Conservation (phyloP, 768 basidiomycete species). For the Kwoniella bestiolae region DNA sequence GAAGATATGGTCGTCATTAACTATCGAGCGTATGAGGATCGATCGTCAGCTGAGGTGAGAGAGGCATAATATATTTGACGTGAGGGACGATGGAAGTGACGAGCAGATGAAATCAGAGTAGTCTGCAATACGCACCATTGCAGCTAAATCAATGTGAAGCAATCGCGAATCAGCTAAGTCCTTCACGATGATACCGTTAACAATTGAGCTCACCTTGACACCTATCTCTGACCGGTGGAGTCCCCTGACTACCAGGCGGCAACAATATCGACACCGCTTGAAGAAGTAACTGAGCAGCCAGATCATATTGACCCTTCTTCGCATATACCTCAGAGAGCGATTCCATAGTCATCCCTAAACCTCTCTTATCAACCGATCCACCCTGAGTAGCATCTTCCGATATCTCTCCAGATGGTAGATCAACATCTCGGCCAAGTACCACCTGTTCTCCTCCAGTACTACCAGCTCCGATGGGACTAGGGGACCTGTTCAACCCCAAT, state of each 20-base stretch:
- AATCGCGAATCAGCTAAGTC: neutral
- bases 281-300: conserved; percentile 49
- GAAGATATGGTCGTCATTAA: conserved; percentile 56
- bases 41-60: too few relatives aligned
- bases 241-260: conserved; percentile 33
- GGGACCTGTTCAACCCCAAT: conserved; percentile 23
- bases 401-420: conserved; percentile 21
- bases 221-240: conserved; percentile 38
- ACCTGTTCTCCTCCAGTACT: conserved; percentile 15
- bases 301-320: conserved; percentile 42
- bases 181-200: too few relatives aligned
- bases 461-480: neutral
- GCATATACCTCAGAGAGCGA: conserved; percentile 54
- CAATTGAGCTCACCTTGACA: conserved; percentile 52
- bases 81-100: too few relatives aligned
- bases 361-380: conserved; percentile 48
- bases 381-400: conserved; percentile 24
- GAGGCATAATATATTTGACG: too few relatives aligned
- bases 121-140: conserved; percentile 38
- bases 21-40: too few relatives aligned
- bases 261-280: conserved; percentile 54
- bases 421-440: conserved; percentile 39
- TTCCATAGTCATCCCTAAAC: conserved; percentile 56
- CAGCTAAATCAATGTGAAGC: conserved; percentile 17
- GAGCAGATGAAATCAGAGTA: too few relatives aligned